Conservation (phyloP, 495 filamentous ascomycete genomes). For the Neurospora sublineolata region DNA sequence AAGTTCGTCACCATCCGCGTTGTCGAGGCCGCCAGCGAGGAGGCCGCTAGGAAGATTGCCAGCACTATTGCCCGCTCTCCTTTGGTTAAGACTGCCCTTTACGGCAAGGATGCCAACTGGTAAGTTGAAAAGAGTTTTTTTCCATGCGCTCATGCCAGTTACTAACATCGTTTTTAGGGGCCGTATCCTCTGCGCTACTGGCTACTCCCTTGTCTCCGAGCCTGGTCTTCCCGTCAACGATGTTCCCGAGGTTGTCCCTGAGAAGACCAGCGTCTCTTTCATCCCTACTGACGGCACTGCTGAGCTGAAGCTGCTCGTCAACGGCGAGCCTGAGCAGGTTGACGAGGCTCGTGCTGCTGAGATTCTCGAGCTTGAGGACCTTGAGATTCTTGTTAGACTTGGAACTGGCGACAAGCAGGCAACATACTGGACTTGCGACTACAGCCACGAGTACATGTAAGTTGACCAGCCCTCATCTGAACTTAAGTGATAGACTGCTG, state of each 20-base stretch:
- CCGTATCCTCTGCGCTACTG: constrained; percentile 88
- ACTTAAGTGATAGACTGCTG: constrained; percentile 1
- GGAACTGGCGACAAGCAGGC: constrained; percentile 62
- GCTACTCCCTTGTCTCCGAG: constrained; percentile 68
- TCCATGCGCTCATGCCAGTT: neutral
- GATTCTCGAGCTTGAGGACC: constrained; percentile 77
- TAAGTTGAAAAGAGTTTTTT: neutral
- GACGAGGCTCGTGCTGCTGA: constrained; percentile 69
- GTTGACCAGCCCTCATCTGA: constrained; percentile 2
- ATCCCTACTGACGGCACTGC: constrained; percentile 72
- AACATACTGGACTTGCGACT: constrained; percentile 91
- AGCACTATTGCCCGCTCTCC: constrained; percentile 86
- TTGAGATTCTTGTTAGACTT: constrained; percentile 70
- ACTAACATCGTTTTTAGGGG: constrained; percentile 35
- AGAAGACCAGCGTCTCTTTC: constrained; percentile 85
- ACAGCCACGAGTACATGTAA: constrained; percentile 87
- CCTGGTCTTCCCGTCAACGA: constrained; percentile 42
- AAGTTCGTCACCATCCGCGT: constrained; percentile 96
- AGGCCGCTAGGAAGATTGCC: constrained; percentile 59
- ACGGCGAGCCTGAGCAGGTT: constrained; percentile 86
- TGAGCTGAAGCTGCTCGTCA: constrained; percentile 72
- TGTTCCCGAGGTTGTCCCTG: constrained; percentile 56
- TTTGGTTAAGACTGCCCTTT: constrained; percentile 92
- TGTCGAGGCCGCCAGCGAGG: constrained; percentile 53
- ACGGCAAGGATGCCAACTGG: constrained; percentile 97